Base-by-base conservation (phyloP, 2,329 filamentous ascomycete genomes). In the Paraphoma chrysanthemicola region DNA sequence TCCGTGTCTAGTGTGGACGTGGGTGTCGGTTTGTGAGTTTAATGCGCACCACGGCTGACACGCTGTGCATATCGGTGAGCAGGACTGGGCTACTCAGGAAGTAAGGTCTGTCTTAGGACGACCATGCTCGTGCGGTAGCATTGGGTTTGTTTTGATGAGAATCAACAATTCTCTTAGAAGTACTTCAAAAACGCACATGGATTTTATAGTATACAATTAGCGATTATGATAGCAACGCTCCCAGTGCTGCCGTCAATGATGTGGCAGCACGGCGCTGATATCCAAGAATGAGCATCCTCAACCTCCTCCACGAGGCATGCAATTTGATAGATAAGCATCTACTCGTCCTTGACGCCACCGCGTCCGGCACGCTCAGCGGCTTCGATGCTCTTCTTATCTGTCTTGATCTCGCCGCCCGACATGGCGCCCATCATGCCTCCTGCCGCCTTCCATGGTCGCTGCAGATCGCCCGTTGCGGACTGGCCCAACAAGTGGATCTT, bases 401-500 rank as follows among this genome's bases (percentile, higher is more conserved):
- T 96, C 85, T 96, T 93, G 67, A 90, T 86, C 67, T 90, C 85
- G 30, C 85, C 83, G 64, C 86, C 86, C 79, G 89, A 86, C 78
- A 93, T 86, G 59, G 88, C 88, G 67, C 87, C 87, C 90, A 96
- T 93, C 77, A 98, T 86, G 51, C 93, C 93, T 59, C 86, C 89
- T 58, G 85, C 80, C 48, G 88, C 85, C 89, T 98, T 99, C 90
- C 96, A 99, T 63, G 95, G 95, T 60, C 95, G 87, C 87, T 96
- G 95, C 68, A 99, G 86, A 64, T 99, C 95, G 52, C 94, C 95
- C 55, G 83, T 86, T 41, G 95, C 94, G 39, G 94, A 87, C 79
- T 95, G 84, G 72, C 93, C 93, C 64, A 93, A 90, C 63, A 99
- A 68, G 81, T 98, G 91, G 74, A 99, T 94, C 87, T 98, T 97